Conservation (phyloP, 257 asterid species). For the Nicotiana knightiana region DNA sequence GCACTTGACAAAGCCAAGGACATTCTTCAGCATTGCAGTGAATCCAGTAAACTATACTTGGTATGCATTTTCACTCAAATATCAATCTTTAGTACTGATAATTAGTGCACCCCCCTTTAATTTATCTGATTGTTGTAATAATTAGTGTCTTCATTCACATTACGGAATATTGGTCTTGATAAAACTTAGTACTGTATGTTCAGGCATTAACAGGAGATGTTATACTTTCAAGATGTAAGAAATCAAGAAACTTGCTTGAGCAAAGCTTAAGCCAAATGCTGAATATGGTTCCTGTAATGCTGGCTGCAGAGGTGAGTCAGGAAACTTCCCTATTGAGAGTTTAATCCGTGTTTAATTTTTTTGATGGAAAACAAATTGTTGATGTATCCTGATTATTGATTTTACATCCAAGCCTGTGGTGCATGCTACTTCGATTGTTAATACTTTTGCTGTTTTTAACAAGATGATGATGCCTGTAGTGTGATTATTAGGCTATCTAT, state of each 20-base stretch:
- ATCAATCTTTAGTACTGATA: too few relatives aligned
- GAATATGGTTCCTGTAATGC: conserved; percentile 61
- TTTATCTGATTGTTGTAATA: neutral
- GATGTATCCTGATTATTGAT: neutral
- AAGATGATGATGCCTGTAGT: neutral
- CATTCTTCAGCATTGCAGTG: conserved; percentile 60
- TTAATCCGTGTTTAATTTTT: neutral
- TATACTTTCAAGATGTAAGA: conserved; percentile 63
- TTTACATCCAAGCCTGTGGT: neutral
- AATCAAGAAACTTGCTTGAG: conserved; percentile 48
- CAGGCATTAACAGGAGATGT: conserved; percentile 91
- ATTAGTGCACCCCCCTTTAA: neutral
- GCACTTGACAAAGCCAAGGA: conserved; percentile 60
- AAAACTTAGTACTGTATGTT: conserved; percentile 1
- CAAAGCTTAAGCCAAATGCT: conserved; percentile 66
- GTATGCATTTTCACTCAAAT: conserved; percentile 29
- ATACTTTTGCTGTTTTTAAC: neutral
- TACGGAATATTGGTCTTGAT: neutral
- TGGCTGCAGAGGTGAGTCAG: conserved; percentile 59
- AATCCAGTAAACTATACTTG: conserved; percentile 86
- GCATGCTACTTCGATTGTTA: neutral
- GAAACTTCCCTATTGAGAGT: neutral
- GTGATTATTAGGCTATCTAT: neutral
- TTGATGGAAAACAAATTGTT: neutral
- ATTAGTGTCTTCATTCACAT: neutral